These are phyloP conservation scores for Salmacisia buchloeana DNA, from an alignment of 1,284 basidiomycete species.

Conservation along the genomic window DNA sequence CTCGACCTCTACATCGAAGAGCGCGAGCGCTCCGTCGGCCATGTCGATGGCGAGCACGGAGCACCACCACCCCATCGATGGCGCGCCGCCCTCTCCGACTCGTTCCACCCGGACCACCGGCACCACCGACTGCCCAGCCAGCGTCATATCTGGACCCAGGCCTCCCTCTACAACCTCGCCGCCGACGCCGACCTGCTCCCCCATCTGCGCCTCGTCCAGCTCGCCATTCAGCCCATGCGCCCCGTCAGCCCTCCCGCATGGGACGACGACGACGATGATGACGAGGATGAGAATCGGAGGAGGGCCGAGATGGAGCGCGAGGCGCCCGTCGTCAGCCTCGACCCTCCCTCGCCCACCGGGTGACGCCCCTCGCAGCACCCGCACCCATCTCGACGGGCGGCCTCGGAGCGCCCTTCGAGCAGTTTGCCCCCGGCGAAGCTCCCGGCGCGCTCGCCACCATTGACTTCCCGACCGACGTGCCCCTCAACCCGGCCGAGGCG, in stretches of 20 bases:
- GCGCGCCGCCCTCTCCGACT: too few relatives aligned
- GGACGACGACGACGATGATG: too few relatives aligned
- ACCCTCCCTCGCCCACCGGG: background rate
- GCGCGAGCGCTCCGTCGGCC: background rate
- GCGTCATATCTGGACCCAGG: background rate
- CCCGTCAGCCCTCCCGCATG: background rate
- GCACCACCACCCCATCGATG: too few relatives aligned
- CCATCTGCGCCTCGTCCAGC: background rate
- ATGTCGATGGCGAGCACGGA: background rate
- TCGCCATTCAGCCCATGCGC: background rate
- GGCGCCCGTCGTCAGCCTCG: background rate
- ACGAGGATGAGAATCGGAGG: too few relatives aligned
- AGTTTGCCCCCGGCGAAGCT: background rate
- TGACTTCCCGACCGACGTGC: constrained; percentile 9
- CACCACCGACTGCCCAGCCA: background rate
- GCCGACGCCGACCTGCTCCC: constrained; percentile 1
- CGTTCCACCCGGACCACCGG: background rate
- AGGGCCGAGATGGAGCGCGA: background rate
- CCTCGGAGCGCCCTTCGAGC: background rate
- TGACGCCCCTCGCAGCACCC: too few relatives aligned
- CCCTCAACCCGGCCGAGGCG: background rate
- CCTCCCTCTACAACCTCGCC: constrained; percentile 1
- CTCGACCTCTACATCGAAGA: background rate
- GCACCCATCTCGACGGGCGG: background rate
- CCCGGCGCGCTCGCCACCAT: background rate